Evolutionary conservation across 2,329 filamentous ascomycete genomes (phyloP), one percentile per base, ranked within the genome.

Genomic region (Mariannaea sp.): DNA sequence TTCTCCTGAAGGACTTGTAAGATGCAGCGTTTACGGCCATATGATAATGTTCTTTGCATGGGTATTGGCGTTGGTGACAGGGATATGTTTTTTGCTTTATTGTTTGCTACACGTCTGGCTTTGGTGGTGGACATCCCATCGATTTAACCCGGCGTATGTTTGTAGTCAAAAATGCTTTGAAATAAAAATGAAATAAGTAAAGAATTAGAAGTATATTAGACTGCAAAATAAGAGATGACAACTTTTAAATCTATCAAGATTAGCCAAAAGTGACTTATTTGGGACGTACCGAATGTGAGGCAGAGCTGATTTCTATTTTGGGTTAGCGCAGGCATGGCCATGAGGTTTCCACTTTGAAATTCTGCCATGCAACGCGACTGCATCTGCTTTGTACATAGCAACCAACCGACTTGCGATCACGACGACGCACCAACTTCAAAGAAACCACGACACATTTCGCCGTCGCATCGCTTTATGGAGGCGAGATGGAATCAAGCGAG

Each of bases 401-500:
- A 60, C 53, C 60, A 61, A 60, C 53, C 45, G 58, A 55, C 54
- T 65, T 68, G 67, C 66, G 63, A 51, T 63, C 62, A 61, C 57
- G 58, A 53, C 50, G 57, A 47, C 54, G 44, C 53, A 49, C 51
- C 40, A 56, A 41, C 35, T 19, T 40, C 44, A 54, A 40, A 52
- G 44, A 54, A 41, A 50, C 41, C 46, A 49, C 50, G 46, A 43
- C 50, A 39, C 43, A 46, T 39, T 40, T 52, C 55, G 50, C 55
- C 38, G 50, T 58, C 55, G 56, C 65, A 45, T 53, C 64, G 61
- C 61, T 69, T 61, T 59, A 88, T 88, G 87, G 84, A 80, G 77
- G 79, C 78, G 83, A 79, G 70, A 90, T 90, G 87, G 83, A 81
- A 67, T 77, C 79, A 65, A 73, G 77, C 68, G 80, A 82, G 68